Evolutionary conservation across 805 yeast species (phyloP), one percentile per base, ranked within the genome.

Genomic region (Candida dendrica): DNA sequence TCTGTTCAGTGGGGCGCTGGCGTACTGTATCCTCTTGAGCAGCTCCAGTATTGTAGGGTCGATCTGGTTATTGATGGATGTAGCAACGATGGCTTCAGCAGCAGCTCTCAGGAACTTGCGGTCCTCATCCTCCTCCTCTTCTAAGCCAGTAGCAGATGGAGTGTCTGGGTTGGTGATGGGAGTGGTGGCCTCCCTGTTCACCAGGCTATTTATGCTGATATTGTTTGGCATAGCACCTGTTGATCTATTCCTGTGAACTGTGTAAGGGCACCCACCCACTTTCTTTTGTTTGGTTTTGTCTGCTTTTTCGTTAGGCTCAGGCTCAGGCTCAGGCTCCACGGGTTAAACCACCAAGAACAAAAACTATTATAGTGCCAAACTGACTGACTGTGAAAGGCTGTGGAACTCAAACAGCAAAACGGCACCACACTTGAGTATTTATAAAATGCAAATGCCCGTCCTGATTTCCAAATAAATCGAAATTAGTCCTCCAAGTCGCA

Each of bases 11-110:
- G 49, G 45, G 35, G 41, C 39, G 41, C 45, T 31, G 6, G 77
- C 76, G 49, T 79, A 79, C 51, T 79, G 84, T 35, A 79, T 64
- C 41, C 86, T 58, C 49, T 70, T 68, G 40, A 79, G 59, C n/a
- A 79, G 63, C 51, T 76, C 82, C 47, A 73, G 61, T 20, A 79
- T 76, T 0, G 85, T 78, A 4, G 86, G 85, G 54, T 79, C 86
- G 6, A 79, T 73, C 19, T 72, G 61, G 40, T 63, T 59, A 43
- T 64, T 60, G 46, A 69, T 68, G 3, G 74, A 69, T 0, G 77
- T 72, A 20, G 78, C 77, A 11, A 73, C 77, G 15, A 74, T 63
- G 3, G 81, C 84, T 51, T 79, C 83, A 44, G 75, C 74, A 3
- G 86, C 86, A 16, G 79, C 67, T 37, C 74, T 63, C 32, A 79